phyloP scores from a whole-genome alignment of 1,284 basidiomycete species.

The Coriolopsis trogii region DNA sequence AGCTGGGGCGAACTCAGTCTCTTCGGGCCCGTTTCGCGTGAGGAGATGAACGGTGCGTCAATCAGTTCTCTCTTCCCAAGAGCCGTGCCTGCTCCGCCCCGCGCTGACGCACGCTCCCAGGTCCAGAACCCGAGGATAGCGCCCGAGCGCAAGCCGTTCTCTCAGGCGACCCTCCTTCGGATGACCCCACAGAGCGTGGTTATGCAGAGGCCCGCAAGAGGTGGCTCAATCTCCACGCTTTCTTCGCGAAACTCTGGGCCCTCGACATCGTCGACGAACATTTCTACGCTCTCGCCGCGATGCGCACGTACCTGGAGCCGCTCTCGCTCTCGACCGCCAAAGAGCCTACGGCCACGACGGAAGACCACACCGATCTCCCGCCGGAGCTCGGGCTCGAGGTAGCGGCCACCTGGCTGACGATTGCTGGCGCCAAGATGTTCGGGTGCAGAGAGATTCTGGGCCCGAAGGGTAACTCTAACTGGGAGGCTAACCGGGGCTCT shows the following conservation, averaged over 20 bases:
- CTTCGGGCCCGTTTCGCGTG: conserved; percentile 10
- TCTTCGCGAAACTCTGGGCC: conserved; percentile 16
- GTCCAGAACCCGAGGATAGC: too few species aligned
- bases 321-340: conserved; percentile 5
- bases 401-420: conserved; percentile 9
- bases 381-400: conserved; percentile 12
- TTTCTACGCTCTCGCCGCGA: conserved; percentile 11
- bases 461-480: conserved; percentile 14
- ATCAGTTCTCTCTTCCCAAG: background rate
- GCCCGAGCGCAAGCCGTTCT: conserved; percentile 1
- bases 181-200: background rate
- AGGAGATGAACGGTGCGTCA: conserved; percentile 15
- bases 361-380: background rate
- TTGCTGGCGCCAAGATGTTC: conserved; percentile 14
- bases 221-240: conserved; percentile 18
- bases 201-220: conserved; percentile 2
- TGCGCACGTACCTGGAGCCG: conserved; percentile 14
- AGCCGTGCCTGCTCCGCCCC: too few species aligned
- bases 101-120: background rate
- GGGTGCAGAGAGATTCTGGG: conserved; percentile 13
- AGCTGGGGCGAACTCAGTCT: conserved; percentile 15
- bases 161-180: background rate
- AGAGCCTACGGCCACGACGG: background rate
- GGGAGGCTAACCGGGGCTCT: background rate
- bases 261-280: conserved; percentile 12